Conservation (phyloP, 2,329 filamentous ascomycete species). For the Arthrobotrys musiformis region DNA sequence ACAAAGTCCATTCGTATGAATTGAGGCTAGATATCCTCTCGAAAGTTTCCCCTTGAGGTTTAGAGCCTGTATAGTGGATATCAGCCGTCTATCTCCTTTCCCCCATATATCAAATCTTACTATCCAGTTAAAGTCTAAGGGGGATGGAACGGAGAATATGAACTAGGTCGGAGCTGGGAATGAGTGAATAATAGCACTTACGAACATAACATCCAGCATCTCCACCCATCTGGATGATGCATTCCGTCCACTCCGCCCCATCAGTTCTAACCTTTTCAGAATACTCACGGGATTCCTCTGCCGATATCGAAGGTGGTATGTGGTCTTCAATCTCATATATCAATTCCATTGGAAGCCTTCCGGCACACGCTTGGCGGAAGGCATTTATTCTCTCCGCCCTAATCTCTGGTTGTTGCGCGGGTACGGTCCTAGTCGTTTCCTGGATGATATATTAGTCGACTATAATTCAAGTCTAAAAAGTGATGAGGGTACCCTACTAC, state of each 20-base stretch:
- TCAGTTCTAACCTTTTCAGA: slow-evolving; percentile 63
- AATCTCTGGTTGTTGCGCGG: slow-evolving; percentile 1
- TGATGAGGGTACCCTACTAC: background rate
- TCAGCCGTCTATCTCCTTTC: background rate
- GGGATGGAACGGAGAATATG: too few relatives aligned
- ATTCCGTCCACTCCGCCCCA: slow-evolving; percentile 52
- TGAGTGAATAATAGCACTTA: too few relatives aligned
- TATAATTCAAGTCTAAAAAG: background rate
- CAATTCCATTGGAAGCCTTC: slow-evolving; percentile 41
- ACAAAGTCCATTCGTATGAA: background rate
- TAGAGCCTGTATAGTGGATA: background rate
- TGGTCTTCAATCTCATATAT: slow-evolving; percentile 55
- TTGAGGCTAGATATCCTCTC: background rate
- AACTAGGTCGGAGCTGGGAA: too few relatives aligned
- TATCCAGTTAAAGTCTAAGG: too few relatives aligned
- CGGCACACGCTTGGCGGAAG: background rate
- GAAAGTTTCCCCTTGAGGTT: background rate
- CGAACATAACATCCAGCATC: background rate
- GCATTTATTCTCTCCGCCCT: background rate
- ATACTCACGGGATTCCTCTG: slow-evolving; percentile 62
- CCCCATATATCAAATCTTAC: too few relatives aligned
- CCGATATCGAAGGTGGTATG: slow-evolving; percentile 59
- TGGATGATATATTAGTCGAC: background rate
- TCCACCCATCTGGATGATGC: background rate
- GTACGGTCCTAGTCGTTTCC: background rate